Evolutionary conservation across 2,329 filamentous ascomycete genomes (phyloP).

Genomic region (Botrytis squamosa): DNA sequence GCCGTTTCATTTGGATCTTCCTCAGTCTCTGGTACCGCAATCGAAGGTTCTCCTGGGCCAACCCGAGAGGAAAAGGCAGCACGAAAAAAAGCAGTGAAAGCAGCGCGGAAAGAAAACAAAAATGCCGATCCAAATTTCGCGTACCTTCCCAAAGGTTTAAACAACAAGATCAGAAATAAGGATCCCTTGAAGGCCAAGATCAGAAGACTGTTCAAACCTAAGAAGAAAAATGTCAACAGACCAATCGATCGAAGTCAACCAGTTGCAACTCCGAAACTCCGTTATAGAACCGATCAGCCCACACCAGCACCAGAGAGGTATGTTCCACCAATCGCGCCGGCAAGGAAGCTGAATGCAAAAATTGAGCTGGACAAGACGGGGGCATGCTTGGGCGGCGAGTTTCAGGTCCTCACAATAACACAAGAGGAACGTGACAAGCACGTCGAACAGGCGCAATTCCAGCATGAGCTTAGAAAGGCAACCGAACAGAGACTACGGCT

Average conservation of each 20-base stretch:
- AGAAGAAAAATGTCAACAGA: background rate
- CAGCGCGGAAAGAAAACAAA: background rate
- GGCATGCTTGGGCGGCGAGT: background rate
- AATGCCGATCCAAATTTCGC: background rate
- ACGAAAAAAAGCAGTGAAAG: background rate
- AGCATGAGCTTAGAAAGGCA: background rate
- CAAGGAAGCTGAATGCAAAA: background rate
- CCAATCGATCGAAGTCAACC: background rate
- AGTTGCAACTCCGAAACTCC: background rate
- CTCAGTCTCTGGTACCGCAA: background rate
- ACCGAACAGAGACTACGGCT: background rate
- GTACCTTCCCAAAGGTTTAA: conserved; percentile 3
- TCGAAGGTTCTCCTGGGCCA: background rate
- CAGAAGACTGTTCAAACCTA: background rate
- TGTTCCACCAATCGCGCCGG: background rate
- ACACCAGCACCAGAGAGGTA: background rate
- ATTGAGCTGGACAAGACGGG: background rate
- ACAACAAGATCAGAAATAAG: conserved; percentile 8
- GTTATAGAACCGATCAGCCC: background rate
- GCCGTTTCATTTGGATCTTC: background rate
- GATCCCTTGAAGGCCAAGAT: conserved; percentile 7
- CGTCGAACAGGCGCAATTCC: background rate
- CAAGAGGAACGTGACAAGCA: background rate
- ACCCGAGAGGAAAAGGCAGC: background rate
- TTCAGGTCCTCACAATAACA: background rate